A percentile compares a stretch with the other conserved stretches of the same genome.
These are phyloP conservation scores for Firmiana major DNA, from an alignment of 345 rosid species.

Conservation along the genomic window DNA sequence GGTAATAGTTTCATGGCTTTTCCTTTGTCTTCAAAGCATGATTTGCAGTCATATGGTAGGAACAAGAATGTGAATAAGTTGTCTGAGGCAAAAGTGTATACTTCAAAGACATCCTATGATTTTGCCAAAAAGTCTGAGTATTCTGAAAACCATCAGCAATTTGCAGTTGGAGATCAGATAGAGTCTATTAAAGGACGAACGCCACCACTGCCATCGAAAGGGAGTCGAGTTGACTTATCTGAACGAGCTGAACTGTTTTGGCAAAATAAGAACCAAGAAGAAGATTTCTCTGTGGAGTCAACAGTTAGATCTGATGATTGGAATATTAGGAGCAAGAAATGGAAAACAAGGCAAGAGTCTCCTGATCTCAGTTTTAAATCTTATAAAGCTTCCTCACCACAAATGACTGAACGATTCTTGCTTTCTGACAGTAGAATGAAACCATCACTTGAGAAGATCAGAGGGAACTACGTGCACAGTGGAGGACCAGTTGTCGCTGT, in stretches of 20 bases:
- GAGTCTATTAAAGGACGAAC: conserved; percentile 48
- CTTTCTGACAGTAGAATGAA: conserved; percentile 53
- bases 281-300: conserved; percentile 43
- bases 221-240: conserved; percentile 47
- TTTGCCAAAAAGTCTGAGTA: conserved; percentile 38
- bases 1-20: conserved; percentile 48
- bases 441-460: conserved; percentile 52
- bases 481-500: conserved; percentile 38
- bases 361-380: conserved; percentile 48
- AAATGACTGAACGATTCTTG: conserved; percentile 49
- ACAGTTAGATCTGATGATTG: conserved; percentile 51
- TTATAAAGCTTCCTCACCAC: conserved; percentile 50
- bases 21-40: conserved; percentile 53
- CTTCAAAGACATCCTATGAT: conserved; percentile 34
- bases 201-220: conserved; percentile 33
- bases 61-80: conserved; percentile 31
- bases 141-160: conserved; percentile 41
- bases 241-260: conserved; percentile 41
- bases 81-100: conserved; percentile 27
- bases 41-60: conserved; percentile 40
- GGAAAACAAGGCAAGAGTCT: conserved; percentile 54
- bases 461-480: conserved; percentile 48
- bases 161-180: conserved; percentile 47
- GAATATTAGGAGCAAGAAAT: conserved; percentile 60
- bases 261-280: conserved; percentile 46